Evolutionary conservation across 2,329 filamentous ascomycete genomes (phyloP).

Genomic region (Epichloe amarillans): DNA sequence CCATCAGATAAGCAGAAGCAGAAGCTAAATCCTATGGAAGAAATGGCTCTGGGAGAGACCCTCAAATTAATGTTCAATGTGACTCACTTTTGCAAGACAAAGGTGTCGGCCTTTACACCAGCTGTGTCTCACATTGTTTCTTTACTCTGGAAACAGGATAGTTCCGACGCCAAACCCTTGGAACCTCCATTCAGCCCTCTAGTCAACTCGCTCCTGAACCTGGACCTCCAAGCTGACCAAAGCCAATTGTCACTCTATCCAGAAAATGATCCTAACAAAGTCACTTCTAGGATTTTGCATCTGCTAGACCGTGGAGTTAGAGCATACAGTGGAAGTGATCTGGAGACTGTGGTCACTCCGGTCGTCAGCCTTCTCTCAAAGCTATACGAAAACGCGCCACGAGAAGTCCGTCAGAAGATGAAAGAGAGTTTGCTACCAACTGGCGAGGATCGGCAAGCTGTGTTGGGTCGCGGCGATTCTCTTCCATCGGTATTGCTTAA

Average conservation of each 20-base stretch:
- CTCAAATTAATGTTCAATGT: slow-evolving; percentile 85
- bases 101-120: slow-evolving; percentile 47
- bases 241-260: slow-evolving; percentile 52
- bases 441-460: slow-evolving; percentile 59
- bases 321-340: slow-evolving; percentile 50
- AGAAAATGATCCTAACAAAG: slow-evolving; percentile 39
- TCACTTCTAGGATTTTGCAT: slow-evolving; percentile 52
- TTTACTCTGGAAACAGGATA: slow-evolving; percentile 48
- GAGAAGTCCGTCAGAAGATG: slow-evolving; percentile 46
- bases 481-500: slow-evolving; percentile 65
- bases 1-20: slow-evolving; percentile 18
- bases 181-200: slow-evolving; percentile 59
- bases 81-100: slow-evolving; percentile 56
- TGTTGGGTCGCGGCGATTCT: slow-evolving; percentile 62
- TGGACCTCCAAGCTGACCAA: slow-evolving; percentile 50
- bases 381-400: slow-evolving; percentile 56
- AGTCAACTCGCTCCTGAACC: slow-evolving; percentile 69
- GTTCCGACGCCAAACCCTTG: slow-evolving; percentile 51
- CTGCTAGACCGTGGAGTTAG: slow-evolving; percentile 56
- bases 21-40: slow-evolving; percentile 46
- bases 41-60: slow-evolving; percentile 71
- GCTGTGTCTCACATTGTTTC: slow-evolving; percentile 58
- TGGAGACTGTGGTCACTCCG: slow-evolving; percentile 59
- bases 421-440: slow-evolving; percentile 59
- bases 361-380: slow-evolving; percentile 61